Evolutionary conservation across 306 rosid genomes (phyloP).

Genomic region (Dalbergia oliveri): DNA sequence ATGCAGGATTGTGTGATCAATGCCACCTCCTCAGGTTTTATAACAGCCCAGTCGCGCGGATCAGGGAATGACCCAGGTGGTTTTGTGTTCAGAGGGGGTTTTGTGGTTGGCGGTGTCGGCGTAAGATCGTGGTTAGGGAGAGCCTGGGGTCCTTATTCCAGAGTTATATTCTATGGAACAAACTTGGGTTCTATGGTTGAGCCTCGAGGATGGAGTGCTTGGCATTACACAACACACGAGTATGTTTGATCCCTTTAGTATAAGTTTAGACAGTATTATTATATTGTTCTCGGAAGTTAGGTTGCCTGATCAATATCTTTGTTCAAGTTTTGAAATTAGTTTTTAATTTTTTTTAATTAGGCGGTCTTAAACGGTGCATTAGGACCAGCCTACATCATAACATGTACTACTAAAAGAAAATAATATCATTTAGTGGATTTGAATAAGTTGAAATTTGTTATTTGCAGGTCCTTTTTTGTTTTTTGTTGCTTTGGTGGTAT

Average conservation of each 20-base stretch:
- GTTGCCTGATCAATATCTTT: too few relatives aligned
- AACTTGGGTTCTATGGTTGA: constrained; percentile 12
- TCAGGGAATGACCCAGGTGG: constrained; percentile 39
- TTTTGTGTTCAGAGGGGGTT: constrained; percentile 53
- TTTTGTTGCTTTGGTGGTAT: too few relatives aligned
- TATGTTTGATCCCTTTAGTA: constrained; percentile 11
- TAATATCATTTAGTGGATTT: too few relatives aligned
- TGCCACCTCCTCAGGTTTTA: constrained; percentile 34
- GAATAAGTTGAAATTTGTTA: too few relatives aligned
- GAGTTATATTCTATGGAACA: constrained; percentile 53
- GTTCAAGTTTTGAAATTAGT: too few relatives aligned
- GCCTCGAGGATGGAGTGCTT: constrained; percentile 57
- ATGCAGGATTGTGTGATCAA: constrained; percentile 42
- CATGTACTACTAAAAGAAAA: too few relatives aligned
- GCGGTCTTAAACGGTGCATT: too few relatives aligned
- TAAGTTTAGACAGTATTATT: too few relatives aligned
- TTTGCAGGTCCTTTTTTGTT: too few relatives aligned
- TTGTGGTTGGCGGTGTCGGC: constrained; percentile 30
- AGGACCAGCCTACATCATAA: too few relatives aligned
- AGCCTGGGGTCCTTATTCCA: constrained; percentile 54
- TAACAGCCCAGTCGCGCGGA: constrained; percentile 54
- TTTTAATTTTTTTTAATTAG: too few relatives aligned
- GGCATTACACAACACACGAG: constrained; percentile 23
- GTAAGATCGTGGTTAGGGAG: constrained; percentile 45
- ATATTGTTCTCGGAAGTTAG: too few relatives aligned